Evolutionary conservation across 495 filamentous ascomycete genomes (phyloP).

Genomic region (Hypomontagnella submonticulosa): DNA sequence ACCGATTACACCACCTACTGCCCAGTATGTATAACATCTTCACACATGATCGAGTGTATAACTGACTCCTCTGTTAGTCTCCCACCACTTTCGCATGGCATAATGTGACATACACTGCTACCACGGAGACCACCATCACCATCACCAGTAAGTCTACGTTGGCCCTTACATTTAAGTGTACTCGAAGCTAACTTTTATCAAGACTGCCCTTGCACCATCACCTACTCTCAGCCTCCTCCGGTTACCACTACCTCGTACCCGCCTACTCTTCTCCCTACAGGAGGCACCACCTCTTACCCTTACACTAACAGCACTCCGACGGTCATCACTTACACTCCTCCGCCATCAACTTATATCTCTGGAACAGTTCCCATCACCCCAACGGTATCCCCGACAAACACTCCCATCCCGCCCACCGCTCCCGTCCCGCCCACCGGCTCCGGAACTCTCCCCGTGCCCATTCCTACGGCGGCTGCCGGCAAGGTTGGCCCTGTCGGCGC

Average conservation of each 20-base stretch:
- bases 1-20: constrained; percentile 54
- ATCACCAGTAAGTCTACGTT: constrained; percentile 49
- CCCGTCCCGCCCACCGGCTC: constrained; percentile 35
- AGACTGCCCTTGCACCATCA: constrained; percentile 57
- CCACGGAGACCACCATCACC: constrained; percentile 49
- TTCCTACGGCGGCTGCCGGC: constrained; percentile 48
- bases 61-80: constrained; percentile 32
- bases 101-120: constrained; percentile 50
- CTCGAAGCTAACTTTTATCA: constrained; percentile 15
- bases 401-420: constrained; percentile 32
- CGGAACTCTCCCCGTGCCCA: constrained; percentile 19
- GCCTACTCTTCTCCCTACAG: constrained; percentile 25
- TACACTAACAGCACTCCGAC: constrained; percentile 35
- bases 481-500: constrained; percentile 46
- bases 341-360: constrained; percentile 36
- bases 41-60: constrained; percentile 7
- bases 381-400: constrained; percentile 29
- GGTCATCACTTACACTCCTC: constrained; percentile 37
- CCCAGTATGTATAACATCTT: constrained; percentile 43
- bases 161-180: neutral
- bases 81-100: constrained; percentile 44
- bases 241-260: constrained; percentile 29
- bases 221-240: constrained; percentile 38
- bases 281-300: constrained; percentile 24
- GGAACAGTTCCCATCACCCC: constrained; percentile 36